Evolutionary conservation across 139 green algal species (phyloP), one percentile per base, ranked within the genome.

Genomic region (Dunaliella primolecta): DNA sequence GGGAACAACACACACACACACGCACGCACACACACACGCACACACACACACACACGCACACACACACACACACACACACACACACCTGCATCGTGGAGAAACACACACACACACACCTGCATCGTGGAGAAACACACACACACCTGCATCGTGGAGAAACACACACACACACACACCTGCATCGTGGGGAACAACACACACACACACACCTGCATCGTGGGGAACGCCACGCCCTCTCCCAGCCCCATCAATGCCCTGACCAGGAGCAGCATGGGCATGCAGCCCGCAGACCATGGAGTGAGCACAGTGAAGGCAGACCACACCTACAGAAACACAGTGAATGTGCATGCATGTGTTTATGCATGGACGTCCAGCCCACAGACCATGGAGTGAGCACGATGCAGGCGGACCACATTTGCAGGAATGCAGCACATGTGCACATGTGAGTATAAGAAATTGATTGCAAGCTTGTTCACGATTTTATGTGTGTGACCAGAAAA

Each of bases 191-290:
- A n/a, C n/a, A n/a, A n/a, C n/a, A n/a, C n/a, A n/a, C n/a, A n/a
- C n/a, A n/a, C n/a, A n/a, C n/a, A n/a, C n/a, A 87, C 88, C 84
- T 95, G 92, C 86, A 96, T 93, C 38, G 90, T 93, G 3, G 94
- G 94, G 80, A 96, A 97, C 0, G 94, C 92, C 2, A 96, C 94
- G n/a, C 94, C 94, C 88, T 97, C 95, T 24, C 93, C 93, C 3
- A 94, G 83, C 0, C 94, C 94, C 94, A 97, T 97, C 3, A 89
- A 32, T 0, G 88, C 87, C 0, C 92, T 85, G 56, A 85, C 86
- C 1, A 87, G 25, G 34, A 93, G 71, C 71, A 95, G 86, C 64
- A 89, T 0, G 0, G 89, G 86, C 75, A 90, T 31, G 3, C 77
- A 82, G 3, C 80, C 87, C 0, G 93, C 94, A 0, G 93, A 91